Evolutionary conservation across 352 stramenopile genomes (phyloP).

Genomic region (Aphanomyces invadans): DNA sequence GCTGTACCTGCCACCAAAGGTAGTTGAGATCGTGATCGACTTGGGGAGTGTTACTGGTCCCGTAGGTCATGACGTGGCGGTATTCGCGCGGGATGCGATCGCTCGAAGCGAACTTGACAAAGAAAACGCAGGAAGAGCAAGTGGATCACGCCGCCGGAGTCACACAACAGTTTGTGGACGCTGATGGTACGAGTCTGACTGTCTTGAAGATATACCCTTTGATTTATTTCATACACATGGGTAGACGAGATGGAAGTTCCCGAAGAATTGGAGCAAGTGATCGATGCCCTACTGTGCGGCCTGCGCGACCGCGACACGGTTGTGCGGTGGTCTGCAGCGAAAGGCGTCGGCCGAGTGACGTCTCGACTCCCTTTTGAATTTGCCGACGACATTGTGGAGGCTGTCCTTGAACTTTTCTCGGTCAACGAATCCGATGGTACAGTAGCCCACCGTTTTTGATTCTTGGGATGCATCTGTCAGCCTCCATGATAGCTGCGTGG

Average conservation of each 20-base stretch:
- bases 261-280: slow-evolving; percentile 96
- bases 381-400: slow-evolving; percentile 95
- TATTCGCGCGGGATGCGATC: slow-evolving; percentile 92
- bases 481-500: slow-evolving; percentile 73
- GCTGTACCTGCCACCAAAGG: slow-evolving; percentile 89
- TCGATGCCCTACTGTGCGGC: slow-evolving; percentile 85
- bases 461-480: background rate
- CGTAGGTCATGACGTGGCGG: slow-evolving; percentile 86
- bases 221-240: slow-evolving; percentile 27
- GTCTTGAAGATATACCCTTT: background rate
- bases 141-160: too few relatives aligned
- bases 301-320: slow-evolving; percentile 94
- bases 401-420: slow-evolving; percentile 91
- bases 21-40: slow-evolving; percentile 6
- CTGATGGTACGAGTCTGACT: background rate
- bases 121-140: too few relatives aligned
- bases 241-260: slow-evolving; percentile 63
- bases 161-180: too few relatives aligned
- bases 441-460: background rate
- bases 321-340: slow-evolving; percentile 98
- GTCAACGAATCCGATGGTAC: slow-evolving; percentile 84
- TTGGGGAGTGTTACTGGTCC: too few relatives aligned
- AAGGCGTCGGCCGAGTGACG: slow-evolving; percentile 95
- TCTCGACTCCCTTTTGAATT: slow-evolving; percentile 90
- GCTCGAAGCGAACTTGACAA: slow-evolving; percentile 89